A percentile compares a stretch with the other conserved stretches of the same genome.
Conservation (phyloP, 441 rosid species). For the Syzygium syzygioides region DNA sequence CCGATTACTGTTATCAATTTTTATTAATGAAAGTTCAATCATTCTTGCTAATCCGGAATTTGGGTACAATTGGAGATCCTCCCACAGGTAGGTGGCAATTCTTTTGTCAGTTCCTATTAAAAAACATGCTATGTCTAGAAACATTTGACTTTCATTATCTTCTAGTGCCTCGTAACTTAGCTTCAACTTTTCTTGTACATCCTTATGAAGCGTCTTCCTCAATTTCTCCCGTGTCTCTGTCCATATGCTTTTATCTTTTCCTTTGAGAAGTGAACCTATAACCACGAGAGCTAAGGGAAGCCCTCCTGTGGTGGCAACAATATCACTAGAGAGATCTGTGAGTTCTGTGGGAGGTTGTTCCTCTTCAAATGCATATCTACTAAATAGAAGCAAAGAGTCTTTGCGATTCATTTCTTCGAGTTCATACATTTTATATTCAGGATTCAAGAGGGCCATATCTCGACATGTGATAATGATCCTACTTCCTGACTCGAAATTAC, state of each 20-base stretch:
- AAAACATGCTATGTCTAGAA: background rate
- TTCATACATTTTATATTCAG: background rate
- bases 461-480: background rate
- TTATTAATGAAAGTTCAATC: background rate
- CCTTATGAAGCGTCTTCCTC: accelerated
- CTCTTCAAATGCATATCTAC: accelerated
- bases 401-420: accelerated
- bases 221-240: accelerated
- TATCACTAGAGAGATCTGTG: accelerated
- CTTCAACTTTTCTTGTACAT: accelerated
- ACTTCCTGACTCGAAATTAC: background rate
- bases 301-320: background rate
- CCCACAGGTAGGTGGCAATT: background rate
- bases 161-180: accelerated
- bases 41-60: accelerated
- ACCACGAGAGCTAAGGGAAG: accelerated
- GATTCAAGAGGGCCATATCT: background rate
- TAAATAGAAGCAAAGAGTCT: background rate
- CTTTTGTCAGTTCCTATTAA: accelerated
- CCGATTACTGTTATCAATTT: accelerated
- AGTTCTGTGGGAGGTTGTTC: background rate
- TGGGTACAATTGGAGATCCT: background rate
- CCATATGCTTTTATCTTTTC: accelerated
- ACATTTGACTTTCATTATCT: accelerated
- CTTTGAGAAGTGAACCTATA: background rate